These are phyloP conservation scores for Claviceps lovelessii DNA, from an alignment of 2,329 filamentous ascomycete species.

Conservation along the genomic window DNA sequence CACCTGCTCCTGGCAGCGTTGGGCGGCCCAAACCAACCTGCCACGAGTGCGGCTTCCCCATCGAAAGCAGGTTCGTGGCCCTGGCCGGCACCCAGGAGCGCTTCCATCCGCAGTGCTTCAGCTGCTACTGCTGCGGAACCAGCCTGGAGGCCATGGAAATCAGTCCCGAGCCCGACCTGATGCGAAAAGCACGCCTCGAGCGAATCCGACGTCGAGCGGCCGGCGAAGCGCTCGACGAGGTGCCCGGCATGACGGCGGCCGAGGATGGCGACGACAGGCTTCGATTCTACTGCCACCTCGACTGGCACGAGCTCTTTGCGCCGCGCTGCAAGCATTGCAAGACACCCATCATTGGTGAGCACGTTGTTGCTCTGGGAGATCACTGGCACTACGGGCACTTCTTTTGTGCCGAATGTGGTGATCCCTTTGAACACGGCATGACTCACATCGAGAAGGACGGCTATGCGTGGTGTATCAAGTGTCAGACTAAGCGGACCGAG, in stretches of 20 bases:
- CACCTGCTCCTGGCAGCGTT: constrained; percentile 32
- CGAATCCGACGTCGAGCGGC: constrained; percentile 50
- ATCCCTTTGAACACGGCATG: constrained; percentile 66
- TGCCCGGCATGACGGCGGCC: constrained; percentile 46
- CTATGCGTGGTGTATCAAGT: constrained; percentile 90
- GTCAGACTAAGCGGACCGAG: constrained; percentile 84
- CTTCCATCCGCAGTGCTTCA: constrained; percentile 90
- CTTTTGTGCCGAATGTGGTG: constrained; percentile 96
- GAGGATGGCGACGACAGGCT: constrained; percentile 61
- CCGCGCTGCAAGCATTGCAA: constrained; percentile 92
- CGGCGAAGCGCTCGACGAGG: constrained; percentile 46
- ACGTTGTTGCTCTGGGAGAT: constrained; percentile 82
- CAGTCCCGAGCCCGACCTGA: constrained; percentile 71
- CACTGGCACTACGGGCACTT: constrained; percentile 98
- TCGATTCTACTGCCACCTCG: constrained; percentile 94
- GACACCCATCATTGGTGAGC: constrained; percentile 90
- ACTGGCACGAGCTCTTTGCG: constrained; percentile 90
- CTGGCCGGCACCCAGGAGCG: constrained; percentile 57
- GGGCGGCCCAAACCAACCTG: constrained; percentile 56
- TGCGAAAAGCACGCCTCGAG: constrained; percentile 55
- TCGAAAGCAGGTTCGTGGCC: constrained; percentile 80
- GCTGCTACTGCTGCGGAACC: constrained; percentile 75
- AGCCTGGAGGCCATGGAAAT: constrained; percentile 90
- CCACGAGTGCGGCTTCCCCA: constrained; percentile 68
- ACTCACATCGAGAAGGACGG: constrained; percentile 86